Conservation (phyloP, 2,329 filamentous ascomycete species). For the Magnaporthiopsis rhizophila region DNA sequence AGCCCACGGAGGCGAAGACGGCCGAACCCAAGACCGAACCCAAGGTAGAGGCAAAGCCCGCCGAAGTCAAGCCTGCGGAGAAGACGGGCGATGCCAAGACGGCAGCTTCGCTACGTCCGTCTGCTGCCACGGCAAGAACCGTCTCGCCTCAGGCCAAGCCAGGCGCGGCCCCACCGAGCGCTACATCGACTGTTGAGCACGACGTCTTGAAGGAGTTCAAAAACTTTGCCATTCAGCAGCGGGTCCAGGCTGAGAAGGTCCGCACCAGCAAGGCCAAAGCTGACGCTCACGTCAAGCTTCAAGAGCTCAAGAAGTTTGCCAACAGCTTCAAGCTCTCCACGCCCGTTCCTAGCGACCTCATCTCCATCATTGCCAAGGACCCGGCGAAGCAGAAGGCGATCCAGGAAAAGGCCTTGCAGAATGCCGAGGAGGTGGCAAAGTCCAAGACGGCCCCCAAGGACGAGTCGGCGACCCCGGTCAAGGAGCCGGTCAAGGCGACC, state of each 20-base stretch:
- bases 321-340: conserved; percentile 90
- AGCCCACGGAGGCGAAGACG: conserved; percentile 22
- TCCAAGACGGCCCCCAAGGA: conserved; percentile 42
- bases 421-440: conserved; percentile 55
- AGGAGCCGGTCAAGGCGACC: conserved; percentile 15
- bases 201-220: conserved; percentile 58
- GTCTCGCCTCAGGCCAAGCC: conserved; percentile 33
- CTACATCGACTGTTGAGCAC: conserved; percentile 52
- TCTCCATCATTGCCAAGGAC: conserved; percentile 94
- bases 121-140: conserved; percentile 32
- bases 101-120: conserved; percentile 16
- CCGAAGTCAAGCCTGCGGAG: conserved; percentile 21
- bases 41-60: conserved; percentile 20
- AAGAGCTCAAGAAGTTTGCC: conserved; percentile 92
- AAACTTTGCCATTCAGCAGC: conserved; percentile 51
- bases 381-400: conserved; percentile 91
- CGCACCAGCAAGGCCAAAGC: conserved; percentile 51
- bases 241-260: conserved; percentile 46
- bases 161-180: conserved; percentile 36
- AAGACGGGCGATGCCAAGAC: conserved; percentile 12
- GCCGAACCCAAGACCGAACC: conserved; percentile 25
- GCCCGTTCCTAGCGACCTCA: conserved; percentile 82
- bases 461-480: conserved; percentile 24
- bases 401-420: conserved; percentile 74
- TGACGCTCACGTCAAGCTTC: conserved; percentile 88